Base-by-base conservation (phyloP, 1,284 basidiomycete genomes). In the Cutaneotrichosporon cutaneum region DNA sequence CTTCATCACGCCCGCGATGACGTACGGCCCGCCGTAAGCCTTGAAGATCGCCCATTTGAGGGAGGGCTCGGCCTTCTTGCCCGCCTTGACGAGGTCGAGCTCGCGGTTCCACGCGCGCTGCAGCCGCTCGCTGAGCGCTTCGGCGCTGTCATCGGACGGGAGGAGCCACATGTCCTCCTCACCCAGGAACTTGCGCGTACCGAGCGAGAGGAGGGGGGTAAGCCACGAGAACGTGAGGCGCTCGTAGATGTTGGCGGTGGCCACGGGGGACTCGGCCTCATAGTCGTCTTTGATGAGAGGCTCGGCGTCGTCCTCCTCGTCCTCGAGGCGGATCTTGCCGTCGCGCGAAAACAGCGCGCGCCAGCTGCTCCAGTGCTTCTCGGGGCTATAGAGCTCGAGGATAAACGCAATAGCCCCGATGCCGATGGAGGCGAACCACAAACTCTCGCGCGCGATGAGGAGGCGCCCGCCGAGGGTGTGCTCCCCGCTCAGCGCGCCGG, bases 221-320 rank as follows among this genome's bases (percentile, higher is more conserved):
- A 79, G 66, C 73, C 72, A 77, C 1, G 72, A 72, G 62, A 78
- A 79, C 10, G 77, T 79, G 30, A 78, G 65, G 32, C 68, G 64
- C 59, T 78, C 75, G 75, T 87, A 97, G 54, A 95, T 83, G 77
- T 95, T 96, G 35, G 94, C 92, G 0, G 85, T 88, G 22, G 89
- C 73, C 1, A 89, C 79, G 0, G 93, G 94, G 72, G 83, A 89
- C 74, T 93, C 90, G 30, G 80, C 72, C 56, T 82, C 81, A 9
- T 82, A 82, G 60, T 84, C 82, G 8, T 81, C 80, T 22, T 67
- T 61, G 22, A 47, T 56, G 21, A 68, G 62, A 24, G 48, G 62
- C 16, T 64, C 60, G n/a, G 70, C 60, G 7, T 55, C 58, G 36
- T 75, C 75, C 55, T 80, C 76, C 44, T 79, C 72, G 2, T 70